These are phyloP conservation scores for Sclerotinia minor DNA, from an alignment of 2,329 filamentous ascomycete species.

Conservation along the genomic window DNA sequence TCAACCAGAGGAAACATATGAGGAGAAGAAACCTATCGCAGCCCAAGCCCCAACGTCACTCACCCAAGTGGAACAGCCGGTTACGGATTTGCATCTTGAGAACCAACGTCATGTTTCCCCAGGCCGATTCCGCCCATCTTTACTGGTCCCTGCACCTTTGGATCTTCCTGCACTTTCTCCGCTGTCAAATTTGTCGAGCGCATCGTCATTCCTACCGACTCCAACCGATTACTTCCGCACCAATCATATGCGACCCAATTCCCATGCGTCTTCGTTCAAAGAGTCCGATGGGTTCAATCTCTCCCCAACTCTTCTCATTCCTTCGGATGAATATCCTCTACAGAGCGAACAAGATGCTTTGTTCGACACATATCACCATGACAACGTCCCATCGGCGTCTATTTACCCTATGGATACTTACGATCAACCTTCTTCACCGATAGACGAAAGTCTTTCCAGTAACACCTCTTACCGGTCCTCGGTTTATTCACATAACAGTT, in stretches of 20 bases:
- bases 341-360: conserved; percentile 48
- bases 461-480: conserved; percentile 40
- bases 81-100: conserved; percentile 32
- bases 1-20: conserved; percentile 61
- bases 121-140: conserved; percentile 40
- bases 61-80: conserved; percentile 24
- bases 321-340: conserved; percentile 55
- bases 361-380: conserved; percentile 36
- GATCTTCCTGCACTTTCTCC: conserved; percentile 41
- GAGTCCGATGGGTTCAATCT: conserved; percentile 60
- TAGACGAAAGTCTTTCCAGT: conserved; percentile 39
- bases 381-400: conserved; percentile 30
- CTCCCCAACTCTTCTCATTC: conserved; percentile 63
- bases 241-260: conserved; percentile 34
- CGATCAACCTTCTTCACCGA: conserved; percentile 34
- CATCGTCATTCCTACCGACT: conserved; percentile 29
- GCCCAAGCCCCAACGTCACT: conserved; percentile 37
- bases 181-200: conserved; percentile 35
- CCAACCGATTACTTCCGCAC: conserved; percentile 35
- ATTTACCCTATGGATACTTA: conserved; percentile 36
- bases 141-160: conserved; percentile 36
- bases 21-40: conserved; percentile 45
- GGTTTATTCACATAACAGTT: conserved; percentile 37
- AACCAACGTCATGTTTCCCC: conserved; percentile 32
- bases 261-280: conserved; percentile 56